phyloP scores from a whole-genome alignment of 495 filamentous ascomycete species.

The Xylaria castorea region DNA sequence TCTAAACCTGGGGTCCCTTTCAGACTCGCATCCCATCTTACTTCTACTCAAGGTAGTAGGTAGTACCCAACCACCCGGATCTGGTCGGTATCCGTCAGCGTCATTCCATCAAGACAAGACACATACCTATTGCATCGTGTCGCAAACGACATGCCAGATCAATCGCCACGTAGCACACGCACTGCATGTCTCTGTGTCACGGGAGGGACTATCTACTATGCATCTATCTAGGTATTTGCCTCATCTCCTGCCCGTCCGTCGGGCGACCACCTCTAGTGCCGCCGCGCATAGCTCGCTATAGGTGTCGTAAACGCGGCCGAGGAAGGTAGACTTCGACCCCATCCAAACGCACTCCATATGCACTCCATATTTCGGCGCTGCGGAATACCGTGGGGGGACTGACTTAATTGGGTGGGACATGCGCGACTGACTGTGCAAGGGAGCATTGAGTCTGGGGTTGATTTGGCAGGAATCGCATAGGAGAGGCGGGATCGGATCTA shows the following conservation, averaged over 20 bases:
- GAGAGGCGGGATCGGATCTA: not conserved
- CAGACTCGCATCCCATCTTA: not conserved
- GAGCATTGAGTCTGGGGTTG: not conserved
- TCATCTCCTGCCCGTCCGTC: not conserved
- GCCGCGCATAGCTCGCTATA: constrained; percentile 1
- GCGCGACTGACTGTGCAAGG: not conserved
- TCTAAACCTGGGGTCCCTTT: not conserved
- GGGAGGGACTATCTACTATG: not conserved
- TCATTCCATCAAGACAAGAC: not conserved
- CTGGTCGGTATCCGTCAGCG: not conserved
- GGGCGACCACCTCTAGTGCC: not conserved
- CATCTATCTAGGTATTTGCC: not conserved
- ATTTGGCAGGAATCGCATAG: not conserved
- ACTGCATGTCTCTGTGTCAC: constrained; percentile 9
- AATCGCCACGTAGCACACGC: constrained; percentile 26
- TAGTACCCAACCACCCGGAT: not conserved
- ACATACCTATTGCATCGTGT: not conserved
- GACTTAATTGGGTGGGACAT: constrained; percentile 7
- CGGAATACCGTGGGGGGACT: not conserved
- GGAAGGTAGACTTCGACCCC: not conserved
- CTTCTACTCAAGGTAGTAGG: not conserved
- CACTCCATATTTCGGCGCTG: constrained; percentile 13
- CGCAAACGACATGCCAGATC: constrained; percentile 12
- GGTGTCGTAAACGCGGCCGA: not conserved
- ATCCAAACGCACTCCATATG: not conserved